Base-by-base conservation (phyloP, 2,329 filamentous ascomycete genomes). In the Monosporascus sp. region DNA sequence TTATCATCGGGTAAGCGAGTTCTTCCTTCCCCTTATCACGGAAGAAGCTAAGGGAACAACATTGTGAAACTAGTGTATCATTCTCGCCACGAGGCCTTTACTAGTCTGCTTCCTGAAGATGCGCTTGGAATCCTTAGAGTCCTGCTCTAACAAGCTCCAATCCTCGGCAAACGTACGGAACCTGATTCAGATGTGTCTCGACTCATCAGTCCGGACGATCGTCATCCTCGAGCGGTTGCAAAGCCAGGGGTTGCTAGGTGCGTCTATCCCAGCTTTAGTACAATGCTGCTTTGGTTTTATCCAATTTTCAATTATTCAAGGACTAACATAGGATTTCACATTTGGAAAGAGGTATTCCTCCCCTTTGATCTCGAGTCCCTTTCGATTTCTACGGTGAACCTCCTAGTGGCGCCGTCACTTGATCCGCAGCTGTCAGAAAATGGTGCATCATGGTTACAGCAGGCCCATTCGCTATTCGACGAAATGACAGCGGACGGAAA, bases 161-260 rank as follows among this genome's bases (percentile, higher is more conserved):
- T 37, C 62, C 37, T 14, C 41, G 19, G 58, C 61, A 53, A 68
- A 62, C 11, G 61, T 69, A n/a, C 64, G 64, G 50, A 70, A 68
- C 45, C 52, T 71, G 31, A 58, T 69, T 48, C 66, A 67, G 45
- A 66, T 70, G 63, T 67, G 67, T 27, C 60, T 71, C 53, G 68
- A 71, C 46, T 70, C 68, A 17, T 69, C 67, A 2, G 59, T 65
- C 17, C 64, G 68, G 52, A 66, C 59, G 61, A 63, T 70, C 44
- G 75, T 54, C 84, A 86, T 50, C 16, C 24, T 54, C 19, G 52
- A 54, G 11, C 31, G 43, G 40, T 19, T 54, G 14, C 41, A 51
- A 31, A 19, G 40, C 4, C 52, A 54, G 19, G 48, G 48, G 3
- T 40, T 54, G 9, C 40, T 54, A 19, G 52, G 52, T 54, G 19